Evolutionary conservation across 2,329 filamentous ascomycete species (phyloP), one percentile per base, ranked within the genome.

Genomic region (Hypomyces perniciosus): DNA sequence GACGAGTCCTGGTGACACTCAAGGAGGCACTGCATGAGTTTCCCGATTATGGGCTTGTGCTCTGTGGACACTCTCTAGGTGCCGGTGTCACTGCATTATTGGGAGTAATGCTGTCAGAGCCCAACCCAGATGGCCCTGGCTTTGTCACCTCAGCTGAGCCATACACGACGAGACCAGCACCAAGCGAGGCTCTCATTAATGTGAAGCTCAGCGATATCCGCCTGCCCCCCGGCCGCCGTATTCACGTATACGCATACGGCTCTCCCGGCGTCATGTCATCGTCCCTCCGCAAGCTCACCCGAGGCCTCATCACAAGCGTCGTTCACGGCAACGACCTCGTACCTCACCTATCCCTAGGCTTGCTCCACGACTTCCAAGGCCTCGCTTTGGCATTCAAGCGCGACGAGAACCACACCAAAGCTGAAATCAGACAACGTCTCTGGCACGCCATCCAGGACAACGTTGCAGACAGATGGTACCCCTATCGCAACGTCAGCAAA

Each of bases 231-330:
- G 81, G 83, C 12, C 78, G 87, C 1, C 83, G 85, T 3, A 85
- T 90, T 20, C 87, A 91, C 59, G 87, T 90, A 9, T 91, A 88
- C 62, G 84, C 87, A 6, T 91, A 90, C 62, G 87, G 87, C 0
- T 83, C 86, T 2, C 86, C 86, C 0, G 80, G 85, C 0, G 85
- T 84, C 10, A 81, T 90, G 77, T 88, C 85, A 0, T 75, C 84
- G 0, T 79, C 83, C 2, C 75, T 91, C 6, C 80, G 86, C 39
- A 79, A 79, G 52, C 83, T 84, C 8, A 90, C 87, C 0, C 77
- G 84, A 10, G 86, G 85, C 1, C 75, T 91, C 6, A 85, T 91
- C 54, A 91, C 87, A 3, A 89, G 82, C 7, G 76, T 87, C 4
- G 79, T 90, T 8, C 84, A 90, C 59, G 84, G 84, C 13, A 79